phyloP scores from a whole-genome alignment of 2,329 filamentous ascomycete species.

The Cryphonectria parasitica region DNA sequence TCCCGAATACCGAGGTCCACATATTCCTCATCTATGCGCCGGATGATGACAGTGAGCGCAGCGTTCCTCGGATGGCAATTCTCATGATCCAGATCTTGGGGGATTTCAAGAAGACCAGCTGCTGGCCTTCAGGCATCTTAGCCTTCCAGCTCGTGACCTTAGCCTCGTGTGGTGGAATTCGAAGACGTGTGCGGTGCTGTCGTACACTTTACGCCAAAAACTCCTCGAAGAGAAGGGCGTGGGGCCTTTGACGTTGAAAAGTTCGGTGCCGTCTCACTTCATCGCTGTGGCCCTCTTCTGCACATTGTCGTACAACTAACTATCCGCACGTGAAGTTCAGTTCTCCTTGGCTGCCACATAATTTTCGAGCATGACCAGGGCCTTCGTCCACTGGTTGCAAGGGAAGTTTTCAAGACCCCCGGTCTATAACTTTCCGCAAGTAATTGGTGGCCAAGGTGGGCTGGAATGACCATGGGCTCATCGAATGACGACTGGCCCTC shows the following conservation, averaged over 20 bases:
- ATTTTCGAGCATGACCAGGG: not conserved
- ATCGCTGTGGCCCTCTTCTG: not conserved
- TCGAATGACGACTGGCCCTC: not conserved
- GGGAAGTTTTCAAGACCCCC: not conserved
- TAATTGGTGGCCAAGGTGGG: too few species aligned
- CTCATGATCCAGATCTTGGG: not conserved
- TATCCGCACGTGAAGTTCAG: not conserved
- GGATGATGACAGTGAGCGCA: not conserved
- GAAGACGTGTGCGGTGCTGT: not conserved
- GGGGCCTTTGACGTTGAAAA: conserved; percentile 1
- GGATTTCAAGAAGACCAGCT: not conserved
- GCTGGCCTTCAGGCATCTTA: not conserved
- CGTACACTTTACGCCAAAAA: not conserved
- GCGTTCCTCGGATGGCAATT: not conserved
- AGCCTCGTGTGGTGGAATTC: conserved; percentile 1
- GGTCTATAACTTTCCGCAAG: too few species aligned
- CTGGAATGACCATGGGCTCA: not conserved
- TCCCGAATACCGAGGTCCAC: not conserved
- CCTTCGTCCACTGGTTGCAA: not conserved
- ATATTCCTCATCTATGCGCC: not conserved
- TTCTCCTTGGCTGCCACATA: not conserved
- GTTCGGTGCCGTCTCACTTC: not conserved
- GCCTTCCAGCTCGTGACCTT: conserved; percentile 2
- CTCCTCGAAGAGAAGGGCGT: not conserved
- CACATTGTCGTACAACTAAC: not conserved